phyloP scores from a whole-genome alignment of 495 filamentous ascomycete genomes.

The Aspergillus hancockii region DNA sequence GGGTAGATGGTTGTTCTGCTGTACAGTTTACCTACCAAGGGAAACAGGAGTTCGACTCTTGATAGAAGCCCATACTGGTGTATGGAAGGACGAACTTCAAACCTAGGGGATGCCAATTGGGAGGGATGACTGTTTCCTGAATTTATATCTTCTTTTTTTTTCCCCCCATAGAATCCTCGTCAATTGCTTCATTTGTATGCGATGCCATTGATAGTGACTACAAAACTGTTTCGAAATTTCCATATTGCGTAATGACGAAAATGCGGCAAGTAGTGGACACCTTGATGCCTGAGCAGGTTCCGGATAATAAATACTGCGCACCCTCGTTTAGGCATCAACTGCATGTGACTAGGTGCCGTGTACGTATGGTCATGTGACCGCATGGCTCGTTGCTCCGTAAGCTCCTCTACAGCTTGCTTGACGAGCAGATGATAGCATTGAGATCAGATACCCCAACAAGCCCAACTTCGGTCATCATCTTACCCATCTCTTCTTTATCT shows the following conservation, averaged over 20 bases:
- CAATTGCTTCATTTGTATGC: neutral
- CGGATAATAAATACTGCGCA: conserved; percentile 19
- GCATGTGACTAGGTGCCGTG: neutral
- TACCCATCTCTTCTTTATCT: neutral
- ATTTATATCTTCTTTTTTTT: neutral
- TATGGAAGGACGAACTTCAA: too few species aligned
- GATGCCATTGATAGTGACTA: neutral
- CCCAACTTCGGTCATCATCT: conserved; percentile 12
- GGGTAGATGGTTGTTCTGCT: neutral
- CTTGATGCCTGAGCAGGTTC: conserved; percentile 23
- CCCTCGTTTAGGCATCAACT: conserved; percentile 16
- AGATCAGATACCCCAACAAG: conserved; percentile 18
- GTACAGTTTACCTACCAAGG: too few species aligned
- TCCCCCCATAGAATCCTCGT: neutral
- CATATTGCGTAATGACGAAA: conserved; percentile 27
- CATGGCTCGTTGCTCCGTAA: conserved; percentile 19
- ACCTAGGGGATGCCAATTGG: too few species aligned
- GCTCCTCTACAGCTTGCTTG: conserved; percentile 40
- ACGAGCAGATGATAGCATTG: conserved; percentile 16
- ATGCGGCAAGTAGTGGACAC: conserved; percentile 11
- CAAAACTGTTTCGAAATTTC: conserved; percentile 13
- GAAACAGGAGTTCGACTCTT: too few species aligned
- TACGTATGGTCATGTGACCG: conserved; percentile 33
- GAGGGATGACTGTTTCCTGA: too few species aligned
- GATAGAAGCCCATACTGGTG: too few species aligned